Evolutionary conservation across 2,329 filamentous ascomycete genomes (phyloP).

Genomic region (Coniochaeta sp.): DNA sequence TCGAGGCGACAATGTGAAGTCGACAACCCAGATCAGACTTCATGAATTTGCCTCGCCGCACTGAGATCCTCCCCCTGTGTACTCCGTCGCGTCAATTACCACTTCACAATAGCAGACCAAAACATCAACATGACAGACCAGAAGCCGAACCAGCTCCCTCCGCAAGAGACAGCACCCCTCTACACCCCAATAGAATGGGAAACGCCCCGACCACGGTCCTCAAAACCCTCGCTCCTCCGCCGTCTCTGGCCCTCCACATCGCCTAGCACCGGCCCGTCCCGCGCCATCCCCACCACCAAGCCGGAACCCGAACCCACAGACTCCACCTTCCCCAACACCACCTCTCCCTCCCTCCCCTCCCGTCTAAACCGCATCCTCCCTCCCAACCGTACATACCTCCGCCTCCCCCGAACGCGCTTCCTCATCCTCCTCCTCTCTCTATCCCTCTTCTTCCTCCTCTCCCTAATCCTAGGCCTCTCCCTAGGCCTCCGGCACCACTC

Average conservation of each 20-base stretch:
- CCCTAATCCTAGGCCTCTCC: conserved; percentile 9
- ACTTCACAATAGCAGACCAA: not conserved
- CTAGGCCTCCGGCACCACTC: conserved; percentile 9
- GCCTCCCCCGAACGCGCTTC: conserved; percentile 5
- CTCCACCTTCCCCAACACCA: not conserved
- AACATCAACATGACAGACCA: not conserved
- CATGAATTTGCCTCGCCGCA: no score
- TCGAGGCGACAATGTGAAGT: no score
- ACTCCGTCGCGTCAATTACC: not conserved
- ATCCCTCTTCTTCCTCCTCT: conserved; percentile 3
- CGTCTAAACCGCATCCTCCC: conserved; percentile 7
- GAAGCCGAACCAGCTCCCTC: not conserved
- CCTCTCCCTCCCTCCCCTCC: not conserved
- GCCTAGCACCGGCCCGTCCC: conserved; percentile 4
- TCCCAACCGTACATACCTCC: conserved; percentile 5
- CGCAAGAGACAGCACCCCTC: not conserved
- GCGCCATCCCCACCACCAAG: conserved; percentile 1
- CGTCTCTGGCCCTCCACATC: not conserved
- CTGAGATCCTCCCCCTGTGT: no score
- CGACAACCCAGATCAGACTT: no score
- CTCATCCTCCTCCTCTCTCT: conserved; percentile 6
- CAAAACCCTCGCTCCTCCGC: not conserved
- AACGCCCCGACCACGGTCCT: not conserved
- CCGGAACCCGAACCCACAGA: not conserved
- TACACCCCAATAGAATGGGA: not conserved